Percentiles rank a stretch among this genome's conserved stretches.
Evolutionary conservation across 768 basidiomycete species (phyloP).

Genomic region (Tylopilus felleus): DNA sequence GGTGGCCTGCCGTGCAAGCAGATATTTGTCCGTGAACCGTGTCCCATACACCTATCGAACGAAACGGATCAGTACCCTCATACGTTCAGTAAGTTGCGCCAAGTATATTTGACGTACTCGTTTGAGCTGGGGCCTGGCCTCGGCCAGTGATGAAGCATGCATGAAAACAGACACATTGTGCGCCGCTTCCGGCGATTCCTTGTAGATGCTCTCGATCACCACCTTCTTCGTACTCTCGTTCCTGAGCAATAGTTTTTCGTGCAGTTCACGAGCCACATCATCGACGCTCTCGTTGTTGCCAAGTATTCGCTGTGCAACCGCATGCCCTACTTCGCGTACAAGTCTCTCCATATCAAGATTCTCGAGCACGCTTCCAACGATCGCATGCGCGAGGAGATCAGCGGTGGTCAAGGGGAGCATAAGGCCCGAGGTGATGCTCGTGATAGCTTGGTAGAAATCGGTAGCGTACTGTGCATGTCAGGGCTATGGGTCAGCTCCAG

Average conservation of each 20-base stretch:
- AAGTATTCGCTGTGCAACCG: constrained; percentile 88
- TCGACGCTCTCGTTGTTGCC: constrained; percentile 95
- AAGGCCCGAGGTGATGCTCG: constrained; percentile 87
- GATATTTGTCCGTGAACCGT: constrained; percentile 95
- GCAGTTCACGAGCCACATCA: constrained; percentile 91
- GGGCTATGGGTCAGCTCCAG: constrained; percentile 13
- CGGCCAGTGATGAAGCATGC: constrained; percentile 62
- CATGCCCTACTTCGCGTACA: constrained; percentile 90
- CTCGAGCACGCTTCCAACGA: constrained; percentile 94
- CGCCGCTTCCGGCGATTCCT: constrained; percentile 80
- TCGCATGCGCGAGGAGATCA: constrained; percentile 90
- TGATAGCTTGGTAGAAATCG: constrained; percentile 93
- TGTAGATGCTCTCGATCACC: constrained; percentile 94
- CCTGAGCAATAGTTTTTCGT: constrained; percentile 83
- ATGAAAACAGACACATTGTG: constrained; percentile 90
- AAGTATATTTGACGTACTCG: constrained; percentile 49
- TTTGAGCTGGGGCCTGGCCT: constrained; percentile 75
- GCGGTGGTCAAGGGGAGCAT: constrained; percentile 97
- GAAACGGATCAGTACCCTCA: constrained; percentile 7
- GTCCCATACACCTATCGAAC: constrained; percentile 78
- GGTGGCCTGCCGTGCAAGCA: constrained; percentile 63
- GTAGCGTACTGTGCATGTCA: constrained; percentile 65
- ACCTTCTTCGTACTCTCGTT: constrained; percentile 98
- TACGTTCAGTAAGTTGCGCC: background rate
- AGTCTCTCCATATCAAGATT: constrained; percentile 98